phyloP scores from a whole-genome alignment of 2,329 filamentous ascomycete species.

The Rhynchosporium secalis region DNA sequence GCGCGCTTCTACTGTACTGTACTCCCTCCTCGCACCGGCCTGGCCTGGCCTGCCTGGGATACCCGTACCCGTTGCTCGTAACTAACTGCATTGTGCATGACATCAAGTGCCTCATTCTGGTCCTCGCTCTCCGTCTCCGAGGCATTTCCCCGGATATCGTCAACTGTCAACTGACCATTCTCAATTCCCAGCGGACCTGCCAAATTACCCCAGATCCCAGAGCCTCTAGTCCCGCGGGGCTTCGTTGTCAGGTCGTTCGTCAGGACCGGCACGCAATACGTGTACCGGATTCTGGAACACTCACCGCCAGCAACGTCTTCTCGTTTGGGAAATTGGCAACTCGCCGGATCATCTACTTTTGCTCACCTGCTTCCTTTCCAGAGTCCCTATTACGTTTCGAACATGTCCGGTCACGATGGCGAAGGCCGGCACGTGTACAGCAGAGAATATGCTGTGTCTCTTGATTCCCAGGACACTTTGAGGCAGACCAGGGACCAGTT shows the following conservation, averaged over 20 bases:
- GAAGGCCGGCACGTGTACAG: slow-evolving; percentile 31
- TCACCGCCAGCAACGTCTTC: slow-evolving; percentile 18
- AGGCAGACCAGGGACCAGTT: slow-evolving; percentile 67
- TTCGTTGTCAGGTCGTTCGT: slow-evolving; percentile 11
- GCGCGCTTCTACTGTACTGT: too few relatives aligned
- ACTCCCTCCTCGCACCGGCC: too few relatives aligned
- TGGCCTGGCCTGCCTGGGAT: slow-evolving; percentile 2
- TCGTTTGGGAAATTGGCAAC: slow-evolving; percentile 13
- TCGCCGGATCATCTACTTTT: slow-evolving; percentile 1
- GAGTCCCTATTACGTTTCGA: slow-evolving; percentile 31
- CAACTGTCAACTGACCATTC: slow-evolving; percentile 27
- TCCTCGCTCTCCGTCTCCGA: neutral
- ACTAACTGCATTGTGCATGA: slow-evolving; percentile 5
- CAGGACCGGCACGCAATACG: slow-evolving; percentile 22
- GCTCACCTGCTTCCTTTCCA: slow-evolving; percentile 25
- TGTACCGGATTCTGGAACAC: slow-evolving; percentile 14
- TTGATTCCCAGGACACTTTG: slow-evolving; percentile 64
- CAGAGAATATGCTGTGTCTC: slow-evolving; percentile 39
- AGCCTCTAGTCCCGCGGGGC: neutral
- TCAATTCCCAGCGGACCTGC: slow-evolving; percentile 5
- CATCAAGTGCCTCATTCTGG: slow-evolving; percentile 14
- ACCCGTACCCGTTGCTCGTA: slow-evolving; percentile 3
- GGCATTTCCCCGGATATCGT: slow-evolving; percentile 32
- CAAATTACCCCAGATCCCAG: slow-evolving; percentile 4
- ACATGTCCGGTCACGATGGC: slow-evolving; percentile 26